Base-by-base conservation (phyloP, 768 basidiomycete genomes). In the Lactifluus hygrophoroides region DNA sequence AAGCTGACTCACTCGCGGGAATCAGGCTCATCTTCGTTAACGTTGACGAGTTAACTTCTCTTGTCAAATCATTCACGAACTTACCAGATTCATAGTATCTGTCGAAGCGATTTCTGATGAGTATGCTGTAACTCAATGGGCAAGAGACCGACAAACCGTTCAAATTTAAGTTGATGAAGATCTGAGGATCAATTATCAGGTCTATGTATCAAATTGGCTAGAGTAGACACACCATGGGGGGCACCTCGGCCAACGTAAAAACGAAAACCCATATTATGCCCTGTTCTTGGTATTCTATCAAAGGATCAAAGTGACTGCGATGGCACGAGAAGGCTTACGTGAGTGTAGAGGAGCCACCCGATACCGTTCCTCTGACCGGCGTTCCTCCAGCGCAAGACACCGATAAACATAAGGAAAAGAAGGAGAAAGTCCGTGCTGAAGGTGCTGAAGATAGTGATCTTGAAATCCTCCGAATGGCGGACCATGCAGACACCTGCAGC, bases 381-480 rank as follows among this genome's bases (percentile, higher is more conserved):
- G 2, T n/a, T 2, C 25, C 34, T 38, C 57, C 57, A 58, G 30
- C 57, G 57, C 28, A 42, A 42, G 28, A 58, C 19, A 10, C 57
- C 57, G 2, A 13, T 23, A 14, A 58, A 23, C 57, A 53, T 58
- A 17, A 58, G 45, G 0, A 3, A 7, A 10, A 58, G 51, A n/a
- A 53, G 51, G 3, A 48, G 21, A 9, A 48, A 7, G 30, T 58
- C 57, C 2, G 51, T 40, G 13, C 25, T 5, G 14, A 53, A 48
- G 9, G 37, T 25, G 45, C 23, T 21, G 19, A 53, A 0, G 21
- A 53, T 17, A 32, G 19, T 47, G 30, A 16, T 42, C 30, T 19
- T 58, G 23, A 23, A 47, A 5, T 34, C 19, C 8, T 17, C 1
- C 1, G 23, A 19, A 27, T 47, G 8, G 1, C 9, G 9, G 23